A percentile compares a stretch with the other conserved stretches of the same genome.
phyloP scores from a whole-genome alignment of 2,329 filamentous ascomycete genomes.

The Bipolaris bicolor region DNA sequence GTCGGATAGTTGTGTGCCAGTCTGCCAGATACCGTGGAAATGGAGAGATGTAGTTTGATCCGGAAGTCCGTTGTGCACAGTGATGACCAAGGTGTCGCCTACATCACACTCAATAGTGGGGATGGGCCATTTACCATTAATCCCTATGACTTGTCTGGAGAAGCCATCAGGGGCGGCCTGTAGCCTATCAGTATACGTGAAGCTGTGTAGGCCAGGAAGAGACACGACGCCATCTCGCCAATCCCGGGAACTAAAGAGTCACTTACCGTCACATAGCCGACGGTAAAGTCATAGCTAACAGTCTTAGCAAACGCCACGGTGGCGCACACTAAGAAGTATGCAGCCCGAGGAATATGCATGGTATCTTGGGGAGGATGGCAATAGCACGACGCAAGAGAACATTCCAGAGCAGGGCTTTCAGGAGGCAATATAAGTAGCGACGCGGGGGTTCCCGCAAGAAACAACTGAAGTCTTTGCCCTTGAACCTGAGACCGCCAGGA shows the following conservation, averaged over 20 bases:
- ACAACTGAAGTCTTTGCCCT: slow-evolving; percentile 4
- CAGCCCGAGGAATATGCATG: slow-evolving; percentile 13
- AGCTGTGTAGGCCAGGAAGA: no score
- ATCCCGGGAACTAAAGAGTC: no score
- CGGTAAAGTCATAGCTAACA: slow-evolving; percentile 58
- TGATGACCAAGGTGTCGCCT: slow-evolving; percentile 52
- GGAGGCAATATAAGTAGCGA: slow-evolving; percentile 7
- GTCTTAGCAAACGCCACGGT: slow-evolving; percentile 37
- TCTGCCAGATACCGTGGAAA: slow-evolving; percentile 57
- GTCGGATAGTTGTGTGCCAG: slow-evolving; percentile 70
- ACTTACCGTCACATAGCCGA: slow-evolving; percentile 56
- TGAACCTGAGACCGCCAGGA: neutral
- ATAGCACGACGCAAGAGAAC: neutral
- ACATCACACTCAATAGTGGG: slow-evolving; percentile 68
- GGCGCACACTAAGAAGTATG: slow-evolving; percentile 16
- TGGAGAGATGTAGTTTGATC: slow-evolving; percentile 46
- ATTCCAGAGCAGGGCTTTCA: neutral
- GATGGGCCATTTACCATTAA: slow-evolving; percentile 65
- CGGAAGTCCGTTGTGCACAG: slow-evolving; percentile 42
- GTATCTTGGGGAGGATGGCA: neutral
- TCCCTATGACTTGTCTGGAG: slow-evolving; percentile 72
- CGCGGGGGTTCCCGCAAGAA: neutral
- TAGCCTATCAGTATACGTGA: neutral
- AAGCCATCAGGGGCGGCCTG: slow-evolving; percentile 65
- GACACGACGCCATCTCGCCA: neutral